Evolutionary conservation across 345 rosid genomes (phyloP).

Genomic region (Aethionema arabicum): DNA sequence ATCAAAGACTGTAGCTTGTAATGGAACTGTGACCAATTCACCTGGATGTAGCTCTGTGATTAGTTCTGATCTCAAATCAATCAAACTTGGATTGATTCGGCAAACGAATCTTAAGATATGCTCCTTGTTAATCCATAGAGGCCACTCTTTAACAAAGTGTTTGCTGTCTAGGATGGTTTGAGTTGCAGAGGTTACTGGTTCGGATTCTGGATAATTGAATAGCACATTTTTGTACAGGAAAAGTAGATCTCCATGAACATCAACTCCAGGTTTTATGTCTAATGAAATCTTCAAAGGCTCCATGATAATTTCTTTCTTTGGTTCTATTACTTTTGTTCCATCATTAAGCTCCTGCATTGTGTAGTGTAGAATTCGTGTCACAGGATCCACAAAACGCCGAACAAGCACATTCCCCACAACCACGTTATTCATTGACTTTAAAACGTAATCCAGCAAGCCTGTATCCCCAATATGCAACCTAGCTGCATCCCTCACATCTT

Average conservation of each 20-base stretch:
- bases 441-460: slow-evolving; percentile 77
- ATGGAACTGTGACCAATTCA: slow-evolving; percentile 56
- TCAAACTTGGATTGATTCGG: slow-evolving; percentile 46
- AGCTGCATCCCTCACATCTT: slow-evolving; percentile 89
- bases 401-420: slow-evolving; percentile 55
- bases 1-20: slow-evolving; percentile 64
- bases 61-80: slow-evolving; percentile 32
- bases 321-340: slow-evolving; percentile 17
- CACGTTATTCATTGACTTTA: slow-evolving; percentile 83
- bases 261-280: slow-evolving; percentile 42
- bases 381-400: slow-evolving; percentile 56
- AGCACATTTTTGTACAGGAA: slow-evolving; percentile 54
- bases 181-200: slow-evolving; percentile 45
- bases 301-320: slow-evolving; percentile 18
- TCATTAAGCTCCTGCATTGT: slow-evolving; percentile 53
- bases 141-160: slow-evolving; percentile 76
- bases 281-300: slow-evolving; percentile 21
- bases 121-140: slow-evolving; percentile 51
- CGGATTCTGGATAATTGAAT: slow-evolving; percentile 55
- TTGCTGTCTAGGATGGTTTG: slow-evolving; percentile 71
- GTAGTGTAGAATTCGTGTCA: slow-evolving; percentile 67
- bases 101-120: slow-evolving; percentile 51
- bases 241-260: slow-evolving; percentile 56
- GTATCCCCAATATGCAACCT: slow-evolving; percentile 89
- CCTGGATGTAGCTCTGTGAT: slow-evolving; percentile 46